phyloP scores from a whole-genome alignment of 306 rosid genomes.

The Cicer bijugum region DNA sequence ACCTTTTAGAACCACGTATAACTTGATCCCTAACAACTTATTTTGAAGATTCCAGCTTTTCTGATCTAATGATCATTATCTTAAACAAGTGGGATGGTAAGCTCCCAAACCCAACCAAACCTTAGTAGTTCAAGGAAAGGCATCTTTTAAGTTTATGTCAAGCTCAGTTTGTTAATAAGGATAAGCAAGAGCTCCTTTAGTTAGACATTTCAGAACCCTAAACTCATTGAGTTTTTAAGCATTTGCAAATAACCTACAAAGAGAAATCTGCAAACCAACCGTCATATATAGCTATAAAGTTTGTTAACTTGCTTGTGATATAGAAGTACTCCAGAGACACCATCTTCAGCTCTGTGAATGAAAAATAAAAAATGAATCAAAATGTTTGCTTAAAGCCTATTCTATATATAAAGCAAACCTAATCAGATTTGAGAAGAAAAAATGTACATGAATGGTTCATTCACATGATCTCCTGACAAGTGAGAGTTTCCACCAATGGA shows the following conservation, averaged over 20 bases:
- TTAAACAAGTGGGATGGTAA: neutral
- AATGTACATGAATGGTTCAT: conserved; percentile 87
- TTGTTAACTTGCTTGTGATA: conserved; percentile 99
- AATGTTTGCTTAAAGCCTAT: conserved; percentile 27
- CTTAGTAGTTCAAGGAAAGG: conserved; percentile 15
- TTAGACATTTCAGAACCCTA: conserved; percentile 41
- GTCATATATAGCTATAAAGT: conserved; percentile 73
- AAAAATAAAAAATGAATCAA: conserved; percentile 39
- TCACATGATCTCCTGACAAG: conserved; percentile 86
- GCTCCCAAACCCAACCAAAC: conserved; percentile 19
- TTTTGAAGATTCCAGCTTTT: neutral
- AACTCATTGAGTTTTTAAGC: conserved; percentile 45
- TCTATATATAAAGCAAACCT: conserved; percentile 7
- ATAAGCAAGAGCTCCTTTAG: conserved; percentile 31
- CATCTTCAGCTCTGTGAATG: conserved; percentile 84
- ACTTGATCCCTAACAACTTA: neutral
- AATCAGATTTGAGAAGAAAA: conserved; percentile 24
- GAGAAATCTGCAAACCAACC: conserved; percentile 91
- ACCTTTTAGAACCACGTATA: neutral
- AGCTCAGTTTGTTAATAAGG: conserved; percentile 38
- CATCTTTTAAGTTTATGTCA: conserved; percentile 32
- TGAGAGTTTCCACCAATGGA: conserved; percentile 94
- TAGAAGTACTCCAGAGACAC: conserved; percentile 96
- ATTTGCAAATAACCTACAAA: conserved; percentile 50
- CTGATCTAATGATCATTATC: conserved; percentile 14